phyloP scores from a whole-genome alignment of 1,284 basidiomycete genomes.

The Sutorius eximius region DNA sequence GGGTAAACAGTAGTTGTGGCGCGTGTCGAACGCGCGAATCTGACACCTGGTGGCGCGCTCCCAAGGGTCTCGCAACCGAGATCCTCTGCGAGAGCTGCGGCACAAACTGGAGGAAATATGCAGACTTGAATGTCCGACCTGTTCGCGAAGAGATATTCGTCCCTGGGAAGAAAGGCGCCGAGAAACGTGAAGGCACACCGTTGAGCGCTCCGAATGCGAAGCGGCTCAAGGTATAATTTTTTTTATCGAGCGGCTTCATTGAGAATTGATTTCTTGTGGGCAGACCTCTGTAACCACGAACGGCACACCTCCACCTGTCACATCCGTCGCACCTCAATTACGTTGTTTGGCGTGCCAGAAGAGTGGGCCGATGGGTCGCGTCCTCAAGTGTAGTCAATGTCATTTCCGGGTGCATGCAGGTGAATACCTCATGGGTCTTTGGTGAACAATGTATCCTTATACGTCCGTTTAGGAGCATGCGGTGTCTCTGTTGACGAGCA shows the following conservation, averaged over 20 bases:
- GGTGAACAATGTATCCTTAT: slow-evolving; percentile 4
- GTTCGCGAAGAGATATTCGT: slow-evolving; percentile 60
- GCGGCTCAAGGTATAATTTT: slow-evolving; percentile 57
- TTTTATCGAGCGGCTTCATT: not conserved
- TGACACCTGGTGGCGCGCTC: slow-evolving; percentile 83
- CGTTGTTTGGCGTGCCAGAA: slow-evolving; percentile 77
- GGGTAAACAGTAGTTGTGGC: slow-evolving; percentile 63
- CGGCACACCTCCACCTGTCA: slow-evolving; percentile 53
- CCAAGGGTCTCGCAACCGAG: slow-evolving; percentile 68
- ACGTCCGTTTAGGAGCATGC: slow-evolving; percentile 49
- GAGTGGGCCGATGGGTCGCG: slow-evolving; percentile 69
- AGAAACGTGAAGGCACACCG: slow-evolving; percentile 82
- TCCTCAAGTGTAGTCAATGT: slow-evolving; percentile 80
- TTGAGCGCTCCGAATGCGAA: slow-evolving; percentile 61
- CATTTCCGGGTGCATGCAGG: slow-evolving; percentile 76
- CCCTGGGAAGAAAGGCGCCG: slow-evolving; percentile 47
- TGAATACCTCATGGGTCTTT: slow-evolving; percentile 23
- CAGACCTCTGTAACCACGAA: slow-evolving; percentile 56
- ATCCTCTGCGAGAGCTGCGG: slow-evolving; percentile 84
- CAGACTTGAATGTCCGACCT: slow-evolving; percentile 75
- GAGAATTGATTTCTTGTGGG: not conserved
- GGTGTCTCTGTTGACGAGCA: slow-evolving; percentile 67
- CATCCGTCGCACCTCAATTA: slow-evolving; percentile 54
- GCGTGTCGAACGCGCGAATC: slow-evolving; percentile 78
- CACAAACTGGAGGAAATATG: slow-evolving; percentile 84